Percentiles rank a stretch among this genome's conserved stretches.
Evolutionary conservation across 83 land plant species (phyloP).

Genomic region (Picea engelmannii): DNA sequence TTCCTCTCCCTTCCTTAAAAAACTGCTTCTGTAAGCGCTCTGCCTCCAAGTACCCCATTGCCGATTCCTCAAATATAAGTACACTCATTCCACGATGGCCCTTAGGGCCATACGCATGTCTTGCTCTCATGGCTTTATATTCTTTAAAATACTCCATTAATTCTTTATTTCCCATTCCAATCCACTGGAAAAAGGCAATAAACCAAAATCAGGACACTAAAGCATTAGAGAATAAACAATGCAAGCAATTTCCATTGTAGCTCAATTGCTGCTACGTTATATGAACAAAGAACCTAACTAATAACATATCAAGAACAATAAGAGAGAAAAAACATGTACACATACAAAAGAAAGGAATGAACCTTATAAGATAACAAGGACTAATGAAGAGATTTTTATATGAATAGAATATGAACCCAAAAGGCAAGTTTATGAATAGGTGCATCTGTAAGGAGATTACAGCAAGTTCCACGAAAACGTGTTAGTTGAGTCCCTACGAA

Average conservation of each 20-base stretch:
- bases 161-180: slow-evolving; percentile 95
- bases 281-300: background rate
- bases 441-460: no score
- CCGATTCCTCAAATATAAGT: slow-evolving; percentile 69
- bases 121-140: slow-evolving; percentile 67
- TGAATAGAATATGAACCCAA: background rate
- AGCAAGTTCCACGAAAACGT: background rate
- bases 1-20: slow-evolving; percentile 43
- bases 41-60: slow-evolving; percentile 80
- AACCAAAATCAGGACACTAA: background rate
- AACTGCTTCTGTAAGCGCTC: slow-evolving; percentile 76
- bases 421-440: no score
- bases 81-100: slow-evolving; percentile 94
- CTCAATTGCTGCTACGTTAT: background rate
- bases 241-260: background rate
- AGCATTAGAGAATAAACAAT: background rate
- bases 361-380: background rate
- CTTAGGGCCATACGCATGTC: slow-evolving; percentile 91
- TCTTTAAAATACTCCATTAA: slow-evolving; percentile 71
- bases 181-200: slow-evolving; percentile 55
- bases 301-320: background rate
- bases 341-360: background rate
- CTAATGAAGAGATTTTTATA: background rate
- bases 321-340: background rate
- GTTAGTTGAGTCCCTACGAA: background rate